A percentile compares a stretch with the other conserved stretches of the same genome.
These are phyloP conservation scores for Phytophthora ohioensis DNA, from an alignment of 352 stramenopile species.

Conservation along the genomic window DNA sequence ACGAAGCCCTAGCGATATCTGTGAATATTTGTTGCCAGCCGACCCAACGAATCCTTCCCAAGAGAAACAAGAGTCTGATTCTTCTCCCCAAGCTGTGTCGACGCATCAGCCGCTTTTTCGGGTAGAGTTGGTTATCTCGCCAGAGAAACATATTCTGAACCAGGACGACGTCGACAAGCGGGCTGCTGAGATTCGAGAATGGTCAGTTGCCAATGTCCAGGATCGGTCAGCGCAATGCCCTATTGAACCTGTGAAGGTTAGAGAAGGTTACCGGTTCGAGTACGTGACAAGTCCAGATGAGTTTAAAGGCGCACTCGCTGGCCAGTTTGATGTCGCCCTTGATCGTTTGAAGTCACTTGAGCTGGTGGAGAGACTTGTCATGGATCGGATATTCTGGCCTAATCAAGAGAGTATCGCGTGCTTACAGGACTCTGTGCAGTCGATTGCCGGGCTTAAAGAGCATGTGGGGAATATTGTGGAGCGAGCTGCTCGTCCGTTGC, in stretches of 20 bases:
- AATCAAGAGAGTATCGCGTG: constrained; percentile 93
- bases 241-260: constrained; percentile 51
- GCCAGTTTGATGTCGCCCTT: constrained; percentile 87
- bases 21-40: constrained; percentile 25
- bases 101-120: constrained; percentile 77
- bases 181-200: constrained; percentile 68
- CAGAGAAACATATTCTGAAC: constrained; percentile 65
- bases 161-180: constrained; percentile 59
- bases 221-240: constrained; percentile 64
- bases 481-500: constrained; percentile 57
- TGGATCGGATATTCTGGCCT: constrained; percentile 96
- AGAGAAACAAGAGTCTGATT: constrained; percentile 6
- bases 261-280: constrained; percentile 74
- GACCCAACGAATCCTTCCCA: constrained; percentile 14
- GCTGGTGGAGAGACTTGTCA: constrained; percentile 93
- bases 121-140: constrained; percentile 75
- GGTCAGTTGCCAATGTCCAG: constrained; percentile 59
- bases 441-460: constrained; percentile 61
- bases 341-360: constrained; percentile 87
- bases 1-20: constrained; percentile 54
- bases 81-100: not conserved
- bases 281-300: constrained; percentile 74
- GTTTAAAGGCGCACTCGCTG: constrained; percentile 75
- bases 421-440: constrained; percentile 72
- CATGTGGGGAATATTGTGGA: constrained; percentile 60